Conservation (phyloP, 441 rosid genomes). For the Lepidium campestre region DNA sequence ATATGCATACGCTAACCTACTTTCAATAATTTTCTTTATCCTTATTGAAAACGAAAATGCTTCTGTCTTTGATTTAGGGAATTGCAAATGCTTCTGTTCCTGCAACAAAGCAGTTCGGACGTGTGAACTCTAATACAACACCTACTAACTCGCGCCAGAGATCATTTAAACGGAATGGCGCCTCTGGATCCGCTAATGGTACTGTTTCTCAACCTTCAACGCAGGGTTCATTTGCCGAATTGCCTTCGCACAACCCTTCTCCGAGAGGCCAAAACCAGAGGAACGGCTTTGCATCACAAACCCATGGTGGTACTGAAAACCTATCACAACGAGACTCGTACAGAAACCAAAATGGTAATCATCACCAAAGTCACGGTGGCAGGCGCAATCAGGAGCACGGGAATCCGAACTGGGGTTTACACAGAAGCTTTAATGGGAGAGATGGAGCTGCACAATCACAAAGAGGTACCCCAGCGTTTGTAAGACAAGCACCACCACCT, state of each 20-base stretch:
- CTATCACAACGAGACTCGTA: constrained; percentile 24
- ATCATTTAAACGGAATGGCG: constrained; percentile 28
- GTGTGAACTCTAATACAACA: constrained; percentile 36
- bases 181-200: constrained; percentile 26
- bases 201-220: constrained; percentile 20
- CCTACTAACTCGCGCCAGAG: constrained; percentile 35
- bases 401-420: constrained; percentile 56
- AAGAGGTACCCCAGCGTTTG: constrained; percentile 47
- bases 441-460: constrained; percentile 61
- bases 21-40: neutral
- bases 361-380: constrained; percentile 48
- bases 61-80: constrained; percentile 33
- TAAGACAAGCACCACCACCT: constrained; percentile 57
- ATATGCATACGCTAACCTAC: neutral
- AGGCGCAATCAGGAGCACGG: constrained; percentile 71
- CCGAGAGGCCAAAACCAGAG: constrained; percentile 28
- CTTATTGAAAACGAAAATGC: neutral
- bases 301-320: constrained; percentile 24
- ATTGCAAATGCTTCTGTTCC: constrained; percentile 35
- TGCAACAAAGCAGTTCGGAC: constrained; percentile 41
- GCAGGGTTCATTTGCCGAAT: constrained; percentile 14
- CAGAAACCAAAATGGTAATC: constrained; percentile 38
- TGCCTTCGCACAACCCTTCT: constrained; percentile 24
- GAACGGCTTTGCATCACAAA: constrained; percentile 23
- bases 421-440: constrained; percentile 57